Percentiles rank a stretch among this genome's conserved stretches.
Conservation (phyloP, 2,329 filamentous ascomycete species). For the Raffaelea arxii region DNA sequence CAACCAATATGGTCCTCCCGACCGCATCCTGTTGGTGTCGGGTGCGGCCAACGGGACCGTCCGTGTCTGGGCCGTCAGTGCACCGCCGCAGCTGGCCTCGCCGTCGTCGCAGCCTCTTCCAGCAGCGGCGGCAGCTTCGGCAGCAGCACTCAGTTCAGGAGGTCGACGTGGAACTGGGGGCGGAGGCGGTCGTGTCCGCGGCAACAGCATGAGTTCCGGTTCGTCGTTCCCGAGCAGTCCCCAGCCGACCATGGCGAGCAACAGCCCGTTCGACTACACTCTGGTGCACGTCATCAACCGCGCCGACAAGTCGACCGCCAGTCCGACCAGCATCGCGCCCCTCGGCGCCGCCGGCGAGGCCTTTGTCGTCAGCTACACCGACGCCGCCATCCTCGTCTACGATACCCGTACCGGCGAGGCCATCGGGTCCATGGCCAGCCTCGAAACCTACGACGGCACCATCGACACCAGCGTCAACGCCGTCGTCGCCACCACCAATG, state of each 20-base stretch:
- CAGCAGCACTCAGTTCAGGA: too few relatives aligned
- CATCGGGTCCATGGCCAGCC: conserved; percentile 82
- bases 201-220: conserved; percentile 89
- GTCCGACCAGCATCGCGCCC: conserved; percentile 87
- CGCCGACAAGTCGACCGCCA: conserved; percentile 54
- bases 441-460: conserved; percentile 88
- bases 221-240: conserved; percentile 86
- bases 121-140: too few relatives aligned
- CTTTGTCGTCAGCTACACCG: conserved; percentile 88
- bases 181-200: conserved; percentile 65
- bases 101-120: conserved; percentile 74
- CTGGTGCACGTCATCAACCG: conserved; percentile 80
- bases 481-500: conserved; percentile 78
- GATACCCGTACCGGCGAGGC: conserved; percentile 89
- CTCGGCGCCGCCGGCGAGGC: conserved; percentile 73
- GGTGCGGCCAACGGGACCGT: conserved; percentile 86
- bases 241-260: conserved; percentile 77
- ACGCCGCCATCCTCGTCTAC: conserved; percentile 84
- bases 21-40: conserved; percentile 82
- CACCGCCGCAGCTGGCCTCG: conserved; percentile 76
- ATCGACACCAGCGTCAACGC: conserved; percentile 73
- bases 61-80: conserved; percentile 88
- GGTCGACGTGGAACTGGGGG: conserved; percentile 45
- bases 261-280: conserved; percentile 78
- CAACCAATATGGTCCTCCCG: conserved; percentile 74